Evolutionary conservation across 345 rosid genomes (phyloP), one percentile per base, ranked within the genome.

Genomic region (Eucalyptus pauciflora): DNA sequence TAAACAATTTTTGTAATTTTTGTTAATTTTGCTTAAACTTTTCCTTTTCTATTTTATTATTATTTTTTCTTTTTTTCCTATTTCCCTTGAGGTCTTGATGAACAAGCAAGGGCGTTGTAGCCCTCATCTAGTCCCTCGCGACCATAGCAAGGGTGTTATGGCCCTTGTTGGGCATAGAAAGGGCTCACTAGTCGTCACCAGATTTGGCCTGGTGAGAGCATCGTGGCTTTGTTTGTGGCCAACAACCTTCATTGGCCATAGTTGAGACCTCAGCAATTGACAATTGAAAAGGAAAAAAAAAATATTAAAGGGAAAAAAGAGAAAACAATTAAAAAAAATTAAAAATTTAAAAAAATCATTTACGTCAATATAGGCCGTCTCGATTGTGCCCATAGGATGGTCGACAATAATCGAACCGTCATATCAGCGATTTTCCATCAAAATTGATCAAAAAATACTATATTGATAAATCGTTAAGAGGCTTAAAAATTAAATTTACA

Each of bases 141-240:
- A 24, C 58, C 64, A 25, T 29, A 29, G 31, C 69, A 62, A 29
- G 69, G 69, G 69, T 13, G 69, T 62, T 29, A 2, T 62, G 69
- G 69, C 69, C 16, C 69, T 12, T 6, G 4, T 62, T 13, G 4
- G 17, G 31, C 33, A 11, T 29, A 12, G 69, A 2, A 27, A 62
- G 8, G 5, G 16, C 69, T 62, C 0, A 0, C 15, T 1, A 12
- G 69, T 4, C 4, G 2, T 62, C 8, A 13, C 16, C 0, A 62
- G 0, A 13, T 62, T 27, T 62, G 33, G 17, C 17, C 3, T 6
- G 7, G 17, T 6, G 31, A 62, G 31, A 7, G 69, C 9, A 29
- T 27, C 13, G 2, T 27, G 69, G 69, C 33, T 27, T 62, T 12
- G 4, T 29, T 13, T 29, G 31, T 29, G 69, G 69, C 16, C n/a